Conservation (phyloP, 768 basidiomycete species). For the Trametes gibbosa region DNA sequence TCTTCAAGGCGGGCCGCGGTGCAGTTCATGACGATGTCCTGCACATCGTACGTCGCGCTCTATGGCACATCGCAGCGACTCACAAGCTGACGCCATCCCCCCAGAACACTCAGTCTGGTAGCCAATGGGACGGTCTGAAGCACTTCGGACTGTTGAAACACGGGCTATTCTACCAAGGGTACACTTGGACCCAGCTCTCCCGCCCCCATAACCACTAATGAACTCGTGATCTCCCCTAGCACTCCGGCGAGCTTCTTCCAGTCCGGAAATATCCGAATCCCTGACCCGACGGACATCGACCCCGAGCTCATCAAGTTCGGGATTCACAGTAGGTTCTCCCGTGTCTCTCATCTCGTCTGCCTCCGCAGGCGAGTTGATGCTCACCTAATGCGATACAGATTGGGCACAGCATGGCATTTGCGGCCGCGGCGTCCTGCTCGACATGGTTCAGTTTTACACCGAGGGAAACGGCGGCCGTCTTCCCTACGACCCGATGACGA, state of each 20-base stretch:
- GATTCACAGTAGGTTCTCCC: slow-evolving; percentile 59
- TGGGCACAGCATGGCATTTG: slow-evolving; percentile 72
- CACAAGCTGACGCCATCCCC: background rate
- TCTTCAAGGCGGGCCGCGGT: slow-evolving; percentile 23
- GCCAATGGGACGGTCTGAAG: slow-evolving; percentile 68
- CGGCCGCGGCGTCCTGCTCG: slow-evolving; percentile 65
- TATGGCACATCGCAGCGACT: background rate
- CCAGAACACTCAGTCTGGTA: slow-evolving; percentile 69
- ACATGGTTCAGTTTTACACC: slow-evolving; percentile 55
- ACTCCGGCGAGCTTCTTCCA: slow-evolving; percentile 43
- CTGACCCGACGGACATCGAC: slow-evolving; percentile 49
- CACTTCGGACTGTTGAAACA: slow-evolving; percentile 55
- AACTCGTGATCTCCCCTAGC: too few species aligned
- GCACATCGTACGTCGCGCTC: slow-evolving; percentile 18
- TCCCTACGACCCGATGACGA: slow-evolving; percentile 65
- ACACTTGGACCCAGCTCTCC: slow-evolving; percentile 34
- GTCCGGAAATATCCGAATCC: slow-evolving; percentile 43
- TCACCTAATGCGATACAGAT: slow-evolving; percentile 38
- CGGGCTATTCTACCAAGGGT: slow-evolving; percentile 56
- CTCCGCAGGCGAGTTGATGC: too few species aligned
- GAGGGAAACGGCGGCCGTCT: slow-evolving; percentile 34
- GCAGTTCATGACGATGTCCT: slow-evolving; percentile 28
- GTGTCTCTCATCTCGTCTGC: background rate
- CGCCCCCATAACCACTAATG: too few species aligned
- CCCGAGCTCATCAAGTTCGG: slow-evolving; percentile 49